Base-by-base conservation (phyloP, 2,329 filamentous ascomycete species). In the Zymoseptoria ardabiliae region DNA sequence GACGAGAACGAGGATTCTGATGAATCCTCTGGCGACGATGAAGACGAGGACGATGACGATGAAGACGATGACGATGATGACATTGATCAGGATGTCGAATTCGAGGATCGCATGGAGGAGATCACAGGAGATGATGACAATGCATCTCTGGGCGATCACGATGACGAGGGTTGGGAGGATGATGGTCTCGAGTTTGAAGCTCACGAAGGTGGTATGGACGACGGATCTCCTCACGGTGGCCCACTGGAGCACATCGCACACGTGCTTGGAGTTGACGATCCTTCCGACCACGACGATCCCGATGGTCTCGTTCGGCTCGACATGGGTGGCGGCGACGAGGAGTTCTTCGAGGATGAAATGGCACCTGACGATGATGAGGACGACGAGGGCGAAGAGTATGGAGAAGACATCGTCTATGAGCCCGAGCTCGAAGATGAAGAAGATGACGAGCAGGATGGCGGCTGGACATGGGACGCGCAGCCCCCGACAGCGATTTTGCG, bases 351-450 rank as follows among this genome's bases (percentile, higher is more conserved):
- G 57, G 82, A 84, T 63, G 82, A 85, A 9, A 77, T 84, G 74
- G 77, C 78, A 55, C 82, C 83, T 62, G 81, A 82, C 60, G 82
- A 83, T 65, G 82, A 69, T 55, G 70, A 70, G 68, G 78, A 77
- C 65, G 75, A 79, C 22, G 61, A 64, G 13, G 79, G 79, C n/a
- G 89, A 91, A 53, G 86, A 89, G 19, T 87, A 89, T 49, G 84
- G 87, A 21, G 84, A 85, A 28, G 84, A 85, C 17, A 82, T 88
- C 65, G 86, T 79, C 30, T 82, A 79, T 63, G 77, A 81, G 67
- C 77, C 78, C 28, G 79, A 77, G 21, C 69, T 77, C 54, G 78
- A 81, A 67, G 66, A 71, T 41, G 70, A 71, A 28, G 68, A 70
- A 50, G 69, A 70, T 25, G 70, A 70, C 20, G 66, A 68, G 21